phyloP scores from a whole-genome alignment of 2,329 filamentous ascomycete genomes.

The Camillea tinctor region DNA sequence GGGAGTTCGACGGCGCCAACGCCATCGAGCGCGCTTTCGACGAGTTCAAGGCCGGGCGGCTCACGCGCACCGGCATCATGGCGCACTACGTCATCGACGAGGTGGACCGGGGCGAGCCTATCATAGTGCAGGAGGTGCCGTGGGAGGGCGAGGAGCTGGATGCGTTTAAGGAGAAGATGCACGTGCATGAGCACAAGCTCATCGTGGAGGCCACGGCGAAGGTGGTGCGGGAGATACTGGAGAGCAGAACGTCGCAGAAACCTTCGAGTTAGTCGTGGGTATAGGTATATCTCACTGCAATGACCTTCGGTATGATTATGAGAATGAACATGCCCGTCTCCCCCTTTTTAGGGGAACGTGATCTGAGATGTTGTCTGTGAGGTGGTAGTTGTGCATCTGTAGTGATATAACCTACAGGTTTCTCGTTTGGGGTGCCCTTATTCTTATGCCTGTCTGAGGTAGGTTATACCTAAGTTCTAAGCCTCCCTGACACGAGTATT shows the following conservation, averaged over 20 bases:
- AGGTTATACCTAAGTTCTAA: too few species aligned
- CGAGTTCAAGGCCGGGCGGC: constrained; percentile 63
- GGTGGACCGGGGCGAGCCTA: constrained; percentile 76
- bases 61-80: constrained; percentile 80
- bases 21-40: constrained; percentile 78
- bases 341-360: background rate
- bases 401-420: background rate
- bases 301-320: background rate
- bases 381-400: background rate
- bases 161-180: constrained; percentile 62
- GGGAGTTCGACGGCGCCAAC: constrained; percentile 71
- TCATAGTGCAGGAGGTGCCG: constrained; percentile 68
- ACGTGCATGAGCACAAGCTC: constrained; percentile 71
- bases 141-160: constrained; percentile 60
- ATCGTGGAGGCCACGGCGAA: constrained; percentile 69
- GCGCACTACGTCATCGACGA: constrained; percentile 79
- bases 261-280: background rate
- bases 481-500: too few species aligned
- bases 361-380: background rate
- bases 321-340: background rate
- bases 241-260: background rate
- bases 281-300: background rate
- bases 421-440: background rate
- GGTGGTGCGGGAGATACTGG: background rate
- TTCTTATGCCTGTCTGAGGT: too few species aligned